These are phyloP conservation scores for Pseudogymnoascus sp. DNA, from an alignment of 2,329 filamentous ascomycete species.

Conservation along the genomic window DNA sequence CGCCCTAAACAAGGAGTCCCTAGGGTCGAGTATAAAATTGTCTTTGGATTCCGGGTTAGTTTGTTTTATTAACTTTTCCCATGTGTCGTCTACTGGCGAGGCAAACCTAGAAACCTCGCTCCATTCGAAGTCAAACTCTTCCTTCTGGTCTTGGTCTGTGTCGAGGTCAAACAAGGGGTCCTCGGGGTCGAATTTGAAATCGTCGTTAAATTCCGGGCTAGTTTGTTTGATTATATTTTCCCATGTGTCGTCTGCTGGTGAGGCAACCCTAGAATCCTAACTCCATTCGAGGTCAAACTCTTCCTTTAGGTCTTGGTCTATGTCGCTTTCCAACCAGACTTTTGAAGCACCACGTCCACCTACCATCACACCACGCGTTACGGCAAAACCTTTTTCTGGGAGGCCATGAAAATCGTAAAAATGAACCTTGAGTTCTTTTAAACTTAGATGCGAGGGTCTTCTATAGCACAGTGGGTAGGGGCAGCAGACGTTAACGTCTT, in stretches of 20 bases:
- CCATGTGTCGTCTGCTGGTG: no score
- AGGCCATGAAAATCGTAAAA: conserved; percentile 1
- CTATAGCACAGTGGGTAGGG: no score
- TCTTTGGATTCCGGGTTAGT: not conserved
- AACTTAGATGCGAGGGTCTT: no score
- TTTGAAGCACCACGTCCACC: not conserved
- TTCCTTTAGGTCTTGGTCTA: no score
- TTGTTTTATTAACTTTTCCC: not conserved
- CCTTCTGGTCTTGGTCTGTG: no score
- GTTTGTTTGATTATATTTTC: no score
- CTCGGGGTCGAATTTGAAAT: no score
- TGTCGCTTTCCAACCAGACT: not conserved
- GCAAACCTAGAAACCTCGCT: not conserved
- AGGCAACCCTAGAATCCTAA: no score
- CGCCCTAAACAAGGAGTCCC: not conserved
- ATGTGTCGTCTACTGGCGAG: not conserved
- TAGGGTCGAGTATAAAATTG: not conserved
- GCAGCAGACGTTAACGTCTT: no score
- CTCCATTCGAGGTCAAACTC: not conserved
- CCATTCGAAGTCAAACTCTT: not conserved
- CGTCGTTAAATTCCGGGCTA: no score
- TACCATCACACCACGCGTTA: conserved; percentile 1
- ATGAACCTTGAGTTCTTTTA: no score
- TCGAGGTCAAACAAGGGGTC: no score
- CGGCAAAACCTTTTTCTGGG: not conserved